Evolutionary conservation across 495 filamentous ascomycete species (phyloP).

Genomic region (Delitschia confertaspora): DNA sequence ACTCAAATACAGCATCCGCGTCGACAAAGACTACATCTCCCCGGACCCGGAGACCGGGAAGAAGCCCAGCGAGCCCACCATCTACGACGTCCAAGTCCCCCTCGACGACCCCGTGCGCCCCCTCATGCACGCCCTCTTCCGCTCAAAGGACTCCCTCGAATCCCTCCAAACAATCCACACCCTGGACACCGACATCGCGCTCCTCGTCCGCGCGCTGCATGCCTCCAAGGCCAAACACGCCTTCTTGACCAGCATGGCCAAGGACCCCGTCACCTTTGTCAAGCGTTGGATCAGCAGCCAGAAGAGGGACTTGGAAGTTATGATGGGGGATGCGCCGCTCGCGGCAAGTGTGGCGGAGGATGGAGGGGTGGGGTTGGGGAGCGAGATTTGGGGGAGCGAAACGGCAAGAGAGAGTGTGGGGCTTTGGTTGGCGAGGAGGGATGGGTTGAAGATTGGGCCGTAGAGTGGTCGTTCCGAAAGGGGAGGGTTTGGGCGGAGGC

Average conservation of each 20-base stretch:
- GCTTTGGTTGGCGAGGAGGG: conserved; percentile 26
- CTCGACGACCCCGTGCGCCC: conserved; percentile 74
- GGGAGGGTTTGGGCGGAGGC: no score
- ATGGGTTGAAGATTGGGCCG: neutral
- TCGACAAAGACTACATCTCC: conserved; percentile 64
- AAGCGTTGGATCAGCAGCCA: conserved; percentile 78
- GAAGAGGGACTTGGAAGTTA: conserved; percentile 79
- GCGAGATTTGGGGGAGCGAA: conserved; percentile 45
- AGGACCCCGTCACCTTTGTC: conserved; percentile 76
- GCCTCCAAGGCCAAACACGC: conserved; percentile 76
- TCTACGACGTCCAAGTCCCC: conserved; percentile 81
- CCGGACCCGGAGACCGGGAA: conserved; percentile 40
- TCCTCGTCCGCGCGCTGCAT: conserved; percentile 65
- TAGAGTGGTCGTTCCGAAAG: no score
- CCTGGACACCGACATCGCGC: conserved; percentile 76
- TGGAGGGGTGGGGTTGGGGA: conserved; percentile 48
- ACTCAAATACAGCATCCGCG: conserved; percentile 86
- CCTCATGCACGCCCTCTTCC: conserved; percentile 54
- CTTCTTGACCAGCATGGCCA: conserved; percentile 65
- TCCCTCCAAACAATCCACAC: conserved; percentile 60
- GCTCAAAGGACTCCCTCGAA: conserved; percentile 44
- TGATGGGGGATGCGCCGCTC: conserved; percentile 66
- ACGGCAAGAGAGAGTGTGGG: conserved; percentile 31
- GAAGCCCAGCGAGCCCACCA: conserved; percentile 39
- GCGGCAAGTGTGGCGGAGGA: conserved; percentile 51